phyloP scores from a whole-genome alignment of 495 filamentous ascomycete species.

The Aspergillus asperescens region DNA sequence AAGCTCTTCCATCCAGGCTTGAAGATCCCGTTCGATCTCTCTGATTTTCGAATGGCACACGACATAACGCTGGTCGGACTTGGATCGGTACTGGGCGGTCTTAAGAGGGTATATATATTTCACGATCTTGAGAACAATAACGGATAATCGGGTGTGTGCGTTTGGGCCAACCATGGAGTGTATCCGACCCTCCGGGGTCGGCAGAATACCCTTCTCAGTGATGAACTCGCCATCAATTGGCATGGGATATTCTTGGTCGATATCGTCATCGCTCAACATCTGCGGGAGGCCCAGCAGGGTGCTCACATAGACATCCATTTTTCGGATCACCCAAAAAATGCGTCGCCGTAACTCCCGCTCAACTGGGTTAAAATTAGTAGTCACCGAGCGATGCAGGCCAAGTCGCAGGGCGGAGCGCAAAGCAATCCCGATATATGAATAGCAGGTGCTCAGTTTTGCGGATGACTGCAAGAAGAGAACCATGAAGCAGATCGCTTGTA shows the following conservation, averaged over 20 bases:
- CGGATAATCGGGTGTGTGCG: conserved; percentile 73
- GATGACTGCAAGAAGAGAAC: conserved; percentile 89
- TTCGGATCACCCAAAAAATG: conserved; percentile 85
- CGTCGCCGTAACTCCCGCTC: conserved; percentile 79
- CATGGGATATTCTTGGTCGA: conserved; percentile 81
- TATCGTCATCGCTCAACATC: conserved; percentile 79
- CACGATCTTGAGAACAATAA: conserved; percentile 77
- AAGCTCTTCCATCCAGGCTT: conserved; percentile 75
- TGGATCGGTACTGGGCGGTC: conserved; percentile 45
- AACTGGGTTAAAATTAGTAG: conserved; percentile 71
- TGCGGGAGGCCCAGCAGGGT: conserved; percentile 81
- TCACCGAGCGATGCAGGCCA: conserved; percentile 78
- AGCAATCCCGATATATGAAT: conserved; percentile 87
- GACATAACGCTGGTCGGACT: conserved; percentile 63
- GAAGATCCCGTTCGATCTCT: conserved; percentile 84
- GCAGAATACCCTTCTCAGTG: conserved; percentile 65
- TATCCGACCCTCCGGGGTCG: conserved; percentile 67
- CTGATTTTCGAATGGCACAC: conserved; percentile 85
- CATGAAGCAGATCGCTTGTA: conserved; percentile 89
- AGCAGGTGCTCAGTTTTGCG: conserved; percentile 86
- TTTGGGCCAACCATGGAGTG: conserved; percentile 78
- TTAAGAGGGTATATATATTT: conserved; percentile 89
- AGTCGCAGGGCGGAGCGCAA: conserved; percentile 78
- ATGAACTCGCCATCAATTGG: conserved; percentile 92
- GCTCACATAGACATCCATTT: conserved; percentile 92